Evolutionary conservation across 2,329 filamentous ascomycete species (phyloP).

Genomic region (Monilinia laxa): DNA sequence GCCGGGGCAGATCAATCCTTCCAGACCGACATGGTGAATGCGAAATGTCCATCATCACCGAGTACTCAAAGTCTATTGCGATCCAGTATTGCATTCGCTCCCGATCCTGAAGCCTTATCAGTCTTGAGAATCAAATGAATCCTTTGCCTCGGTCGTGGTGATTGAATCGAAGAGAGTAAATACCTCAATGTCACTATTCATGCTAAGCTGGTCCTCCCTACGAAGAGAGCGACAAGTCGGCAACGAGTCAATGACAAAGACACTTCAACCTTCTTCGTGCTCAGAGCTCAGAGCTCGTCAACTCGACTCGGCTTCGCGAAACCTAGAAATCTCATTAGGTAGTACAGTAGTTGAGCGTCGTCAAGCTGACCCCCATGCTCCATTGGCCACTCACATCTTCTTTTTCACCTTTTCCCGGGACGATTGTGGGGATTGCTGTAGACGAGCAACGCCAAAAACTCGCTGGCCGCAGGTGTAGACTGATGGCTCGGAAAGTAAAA

Average conservation of each 20-base stretch:
- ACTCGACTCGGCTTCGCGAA: background rate
- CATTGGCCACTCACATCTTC: slow-evolving; percentile 5
- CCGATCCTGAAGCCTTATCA: background rate
- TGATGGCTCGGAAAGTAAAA: slow-evolving; percentile 12
- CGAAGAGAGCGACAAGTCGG: background rate
- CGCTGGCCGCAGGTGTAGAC: slow-evolving; percentile 3
- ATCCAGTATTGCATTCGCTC: background rate
- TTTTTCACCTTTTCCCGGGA: background rate
- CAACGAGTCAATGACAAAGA: background rate
- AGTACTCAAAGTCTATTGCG: background rate
- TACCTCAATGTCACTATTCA: background rate
- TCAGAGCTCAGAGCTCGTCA: background rate
- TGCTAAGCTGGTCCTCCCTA: background rate
- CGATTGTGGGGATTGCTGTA: slow-evolving; percentile 4
- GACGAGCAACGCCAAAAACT: slow-evolving; percentile 2
- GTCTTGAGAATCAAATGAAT: background rate
- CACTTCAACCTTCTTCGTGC: background rate
- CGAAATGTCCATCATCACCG: slow-evolving; percentile 12
- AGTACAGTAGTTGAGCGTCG: background rate
- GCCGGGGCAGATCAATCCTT: background rate
- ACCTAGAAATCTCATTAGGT: background rate
- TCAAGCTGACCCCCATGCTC: background rate
- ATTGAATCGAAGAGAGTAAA: background rate
- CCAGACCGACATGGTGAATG: slow-evolving; percentile 12
- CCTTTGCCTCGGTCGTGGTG: background rate